phyloP scores from a whole-genome alignment of 441 rosid genomes.

The Rhodomyrtus psidioides region DNA sequence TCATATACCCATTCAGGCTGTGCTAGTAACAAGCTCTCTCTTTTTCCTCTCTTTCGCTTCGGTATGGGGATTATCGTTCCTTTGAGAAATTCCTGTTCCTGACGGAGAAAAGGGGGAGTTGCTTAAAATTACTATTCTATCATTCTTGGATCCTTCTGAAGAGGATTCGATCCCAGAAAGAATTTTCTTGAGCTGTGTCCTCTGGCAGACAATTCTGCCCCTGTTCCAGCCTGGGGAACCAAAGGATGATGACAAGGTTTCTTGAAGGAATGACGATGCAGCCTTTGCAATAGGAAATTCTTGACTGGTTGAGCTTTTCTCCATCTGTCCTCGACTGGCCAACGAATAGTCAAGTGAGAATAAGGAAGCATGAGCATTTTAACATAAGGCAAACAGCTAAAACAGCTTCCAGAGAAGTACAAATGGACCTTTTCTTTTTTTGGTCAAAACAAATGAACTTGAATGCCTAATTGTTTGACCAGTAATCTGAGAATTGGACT shows the following conservation, averaged over 20 bases:
- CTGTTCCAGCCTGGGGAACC: conserved; percentile 74
- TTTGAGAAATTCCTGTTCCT: conserved; percentile 27
- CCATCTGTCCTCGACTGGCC: conserved; percentile 64
- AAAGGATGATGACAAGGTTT: conserved; percentile 57
- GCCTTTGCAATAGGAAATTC: conserved; percentile 59
- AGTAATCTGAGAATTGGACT: too few relatives aligned
- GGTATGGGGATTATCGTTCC: conserved; percentile 12
- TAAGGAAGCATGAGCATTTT: background rate
- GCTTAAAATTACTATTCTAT: conserved; percentile 31
- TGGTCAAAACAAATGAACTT: background rate
- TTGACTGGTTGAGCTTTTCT: conserved; percentile 51
- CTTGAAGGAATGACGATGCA: conserved; percentile 57
- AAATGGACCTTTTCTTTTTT: too few relatives aligned
- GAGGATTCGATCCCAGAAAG: conserved; percentile 33
- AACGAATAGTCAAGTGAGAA: background rate
- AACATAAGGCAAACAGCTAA: background rate
- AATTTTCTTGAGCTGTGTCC: conserved; percentile 67
- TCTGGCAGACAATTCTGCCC: conserved; percentile 82
- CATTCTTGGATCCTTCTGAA: conserved; percentile 34
- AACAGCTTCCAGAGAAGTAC: background rate
- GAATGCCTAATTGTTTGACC: too few relatives aligned
- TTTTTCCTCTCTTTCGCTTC: conserved; percentile 25
- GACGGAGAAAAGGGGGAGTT: conserved; percentile 42
- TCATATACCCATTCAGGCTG: conserved; percentile 19
- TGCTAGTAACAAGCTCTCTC: conserved; percentile 51